Evolutionary conservation across 805 yeast species (phyloP).

Genomic region (Saccharomyces jurei): DNA sequence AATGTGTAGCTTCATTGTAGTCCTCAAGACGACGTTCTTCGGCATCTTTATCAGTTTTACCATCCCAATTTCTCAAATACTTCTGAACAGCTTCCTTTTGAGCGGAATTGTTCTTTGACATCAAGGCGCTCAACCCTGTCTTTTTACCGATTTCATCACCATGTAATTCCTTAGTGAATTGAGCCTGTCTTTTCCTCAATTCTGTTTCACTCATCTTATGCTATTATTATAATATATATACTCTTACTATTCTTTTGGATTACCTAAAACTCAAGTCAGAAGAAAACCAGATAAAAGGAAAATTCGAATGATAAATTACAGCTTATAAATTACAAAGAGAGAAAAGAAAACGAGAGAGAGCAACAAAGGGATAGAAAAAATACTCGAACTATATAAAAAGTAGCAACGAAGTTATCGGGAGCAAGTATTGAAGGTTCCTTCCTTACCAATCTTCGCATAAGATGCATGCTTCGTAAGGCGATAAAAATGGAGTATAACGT

Average conservation of each 20-base stretch:
- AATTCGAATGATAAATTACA: neutral
- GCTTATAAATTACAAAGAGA: neutral
- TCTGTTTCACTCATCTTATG: constrained; percentile 11
- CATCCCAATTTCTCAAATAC: constrained; percentile 96
- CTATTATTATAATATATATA: neutral
- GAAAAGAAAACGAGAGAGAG: neutral
- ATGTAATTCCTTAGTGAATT: constrained; percentile 79
- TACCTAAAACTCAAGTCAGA: neutral
- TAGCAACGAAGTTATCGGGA: neutral
- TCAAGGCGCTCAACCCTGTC: constrained; percentile 69
- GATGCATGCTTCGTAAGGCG: neutral
- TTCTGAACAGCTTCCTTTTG: constrained; percentile 79
- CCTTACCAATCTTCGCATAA: neutral
- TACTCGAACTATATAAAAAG: neutral
- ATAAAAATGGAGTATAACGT: neutral
- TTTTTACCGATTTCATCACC: constrained; percentile 60
- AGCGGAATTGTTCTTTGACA: constrained; percentile 70
- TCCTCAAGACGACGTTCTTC: constrained; percentile 69
- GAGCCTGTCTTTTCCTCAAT: constrained; percentile 35
- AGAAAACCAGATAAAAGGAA: neutral
- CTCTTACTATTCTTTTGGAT: neutral
- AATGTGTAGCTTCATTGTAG: constrained; percentile 85
- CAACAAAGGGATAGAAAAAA: neutral
- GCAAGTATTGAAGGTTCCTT: neutral
- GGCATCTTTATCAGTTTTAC: constrained; percentile 66